Evolutionary conservation across 495 filamentous ascomycete species (phyloP).

Genomic region (Neurospora sp.): DNA sequence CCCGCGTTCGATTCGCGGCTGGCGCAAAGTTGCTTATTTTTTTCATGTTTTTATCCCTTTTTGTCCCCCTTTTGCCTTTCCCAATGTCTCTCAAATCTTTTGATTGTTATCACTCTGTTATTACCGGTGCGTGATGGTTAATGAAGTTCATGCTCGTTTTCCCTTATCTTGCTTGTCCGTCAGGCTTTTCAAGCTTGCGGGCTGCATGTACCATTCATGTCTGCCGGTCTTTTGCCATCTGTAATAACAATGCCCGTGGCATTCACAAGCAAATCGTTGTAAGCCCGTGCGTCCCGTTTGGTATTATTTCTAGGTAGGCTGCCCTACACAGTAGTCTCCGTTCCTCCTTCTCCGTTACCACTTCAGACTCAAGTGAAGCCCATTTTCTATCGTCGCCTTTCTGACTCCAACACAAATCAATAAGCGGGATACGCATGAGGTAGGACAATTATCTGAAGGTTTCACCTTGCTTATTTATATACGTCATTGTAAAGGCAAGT

Average conservation of each 20-base stretch:
- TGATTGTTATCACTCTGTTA: neutral
- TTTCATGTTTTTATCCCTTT: neutral
- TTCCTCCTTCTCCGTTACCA: neutral
- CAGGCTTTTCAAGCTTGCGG: neutral
- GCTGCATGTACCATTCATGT: neutral
- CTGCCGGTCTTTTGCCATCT: neutral
- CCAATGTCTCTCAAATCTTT: neutral
- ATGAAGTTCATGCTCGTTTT: neutral
- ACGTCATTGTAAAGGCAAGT: neutral
- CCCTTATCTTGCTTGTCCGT: neutral
- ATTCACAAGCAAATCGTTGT: neutral
- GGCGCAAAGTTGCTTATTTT: neutral
- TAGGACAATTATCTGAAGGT: neutral
- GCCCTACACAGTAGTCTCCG: neutral
- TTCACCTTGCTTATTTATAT: neutral
- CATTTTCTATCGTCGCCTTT: neutral
- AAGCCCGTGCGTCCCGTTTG: neutral
- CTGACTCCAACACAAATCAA: neutral
- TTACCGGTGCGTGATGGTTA: neutral
- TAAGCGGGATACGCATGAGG: neutral
- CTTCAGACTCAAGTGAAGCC: neutral
- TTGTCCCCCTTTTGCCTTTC: neutral
- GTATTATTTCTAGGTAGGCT: neutral
- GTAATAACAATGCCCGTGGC: neutral
- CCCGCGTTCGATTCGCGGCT: constrained; percentile 42